These are phyloP conservation scores for Capsicum baccatum DNA, from an alignment of 257 asterid species.

Conservation along the genomic window DNA sequence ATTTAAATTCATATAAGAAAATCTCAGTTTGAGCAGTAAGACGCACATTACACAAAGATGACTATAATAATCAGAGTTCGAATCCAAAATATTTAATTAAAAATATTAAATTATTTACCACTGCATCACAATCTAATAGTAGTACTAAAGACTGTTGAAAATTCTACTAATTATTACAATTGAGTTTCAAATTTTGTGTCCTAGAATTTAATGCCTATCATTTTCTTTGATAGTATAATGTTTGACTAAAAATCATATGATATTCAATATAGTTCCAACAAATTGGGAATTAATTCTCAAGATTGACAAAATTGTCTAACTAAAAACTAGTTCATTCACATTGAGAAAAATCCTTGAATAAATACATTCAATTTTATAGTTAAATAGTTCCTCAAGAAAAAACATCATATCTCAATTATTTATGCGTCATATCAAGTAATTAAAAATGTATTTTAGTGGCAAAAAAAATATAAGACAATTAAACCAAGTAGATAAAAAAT, in stretches of 20 bases:
- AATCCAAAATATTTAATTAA: not conserved
- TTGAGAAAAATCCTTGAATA: not conserved
- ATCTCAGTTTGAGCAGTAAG: no score
- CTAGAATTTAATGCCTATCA: conserved; percentile 1
- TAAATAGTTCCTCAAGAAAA: not conserved
- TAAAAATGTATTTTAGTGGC: not conserved
- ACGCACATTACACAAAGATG: no score
- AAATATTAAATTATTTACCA: not conserved
- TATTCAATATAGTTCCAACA: conserved; percentile 7
- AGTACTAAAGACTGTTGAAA: not conserved
- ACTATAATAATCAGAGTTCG: no score
- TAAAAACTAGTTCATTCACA: not conserved
- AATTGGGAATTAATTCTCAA: not conserved
- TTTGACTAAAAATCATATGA: conserved; percentile 11
- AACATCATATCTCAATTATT: not conserved
- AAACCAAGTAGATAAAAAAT: not conserved
- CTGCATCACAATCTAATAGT: not conserved
- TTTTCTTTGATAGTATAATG: conserved; percentile 1
- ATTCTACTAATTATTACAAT: not conserved
- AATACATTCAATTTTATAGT: not conserved
- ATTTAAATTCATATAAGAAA: no score
- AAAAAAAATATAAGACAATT: not conserved
- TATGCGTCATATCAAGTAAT: not conserved
- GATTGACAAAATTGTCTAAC: conserved; percentile 3
- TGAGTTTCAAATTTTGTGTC: conserved; percentile 17